Evolutionary conservation across 1,139 yeast genomes (phyloP), one percentile per base, ranked within the genome.

Genomic region (Suhomyces bribrorum): DNA sequence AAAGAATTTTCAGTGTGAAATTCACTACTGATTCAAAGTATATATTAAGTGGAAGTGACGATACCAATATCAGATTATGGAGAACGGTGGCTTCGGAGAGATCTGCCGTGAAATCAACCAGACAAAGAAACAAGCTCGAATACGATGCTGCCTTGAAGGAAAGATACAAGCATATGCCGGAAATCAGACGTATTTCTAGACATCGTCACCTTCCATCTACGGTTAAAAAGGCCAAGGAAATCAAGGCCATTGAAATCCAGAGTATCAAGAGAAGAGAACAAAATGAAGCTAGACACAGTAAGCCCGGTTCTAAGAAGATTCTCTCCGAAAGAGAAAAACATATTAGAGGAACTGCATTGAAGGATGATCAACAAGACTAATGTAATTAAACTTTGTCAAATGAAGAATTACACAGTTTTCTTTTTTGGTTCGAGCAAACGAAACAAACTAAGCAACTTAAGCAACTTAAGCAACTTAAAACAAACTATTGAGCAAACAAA

Each of bases 91-190:
- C 97, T 1, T 79, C 86, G 56, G 95, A 87, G 46, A 75, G 97
- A 53, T 75, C 95, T 1, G 82, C 81, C 41, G 83, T 89, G 47
- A 86, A 86, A 64, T 81, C 94, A 5, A 72, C 94, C 13, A 78
- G 86, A 54, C 87, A 88, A 63, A 79, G 94, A 56, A 69, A 84
- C 49, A 87, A 88, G 64, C 69, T 89, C 49, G 96, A 92, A 62
- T 92, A 92, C 62, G 95, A 89, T 57, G 85, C 79, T 38, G 94
- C 95, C 30, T 78, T 92, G 61, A 90, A 89, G 64, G 96, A 92
- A 54, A 78, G 96, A 57, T 92, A 80, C 73, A 86, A 87, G 69
- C 85, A 85, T 66, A 89, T 92, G 97, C 98, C 98, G 1, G 98
- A 92, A 62, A 85, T 92, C 56, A 80, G 79, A 56, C 79, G 97